Evolutionary conservation across 78 protist species (phyloP), one percentile per base, ranked within the genome.

Genomic region (Ministeria vibrans): DNA sequence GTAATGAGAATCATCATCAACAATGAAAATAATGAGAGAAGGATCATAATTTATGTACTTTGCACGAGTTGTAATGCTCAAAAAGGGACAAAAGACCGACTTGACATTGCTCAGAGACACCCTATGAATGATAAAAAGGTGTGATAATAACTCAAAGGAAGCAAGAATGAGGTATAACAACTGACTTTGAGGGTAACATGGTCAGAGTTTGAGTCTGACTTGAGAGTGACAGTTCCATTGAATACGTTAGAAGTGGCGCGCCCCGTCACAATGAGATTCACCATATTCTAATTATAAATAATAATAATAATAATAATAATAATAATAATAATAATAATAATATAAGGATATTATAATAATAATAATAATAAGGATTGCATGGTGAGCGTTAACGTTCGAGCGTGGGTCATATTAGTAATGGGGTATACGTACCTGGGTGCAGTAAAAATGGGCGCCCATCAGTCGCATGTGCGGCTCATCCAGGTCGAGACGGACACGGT

Each of bases 241-340:
- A 80, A 80, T 18, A 79, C 84, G 66, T 86, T 61, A 25, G 82
- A 61, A 3, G 7, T 6, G 1, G 84, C 90, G 49, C 71, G 73
- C 34, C 90, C 90, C 28, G 42, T 25, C 4, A 81, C 45, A 25
- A 86, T 25, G 30, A 86, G 75, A 69, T 86, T 86, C 42, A 82
- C 86, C 25, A 86, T 38, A 49, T 86, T 86, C 77, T 86, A 85
- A 13, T 51, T 18, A 51, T 51, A 13, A 51, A 18, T 51, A n/a
- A n/a, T 51, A 51, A 18, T 51, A 18, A 22, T 51, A 18, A 51
- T 13, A 51, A 51, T 18, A 22, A 18, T 22, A 51, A 51, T 13
- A 13, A 18, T 18, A 18, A 22, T 51, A 22, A 13, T 13, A 51
- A 22, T 13, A 22, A 51, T 51, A 51, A 18, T 51, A 18, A 22